Evolutionary conservation across 2,329 filamentous ascomycete species (phyloP).

Genomic region (Aspergillus terreus): DNA sequence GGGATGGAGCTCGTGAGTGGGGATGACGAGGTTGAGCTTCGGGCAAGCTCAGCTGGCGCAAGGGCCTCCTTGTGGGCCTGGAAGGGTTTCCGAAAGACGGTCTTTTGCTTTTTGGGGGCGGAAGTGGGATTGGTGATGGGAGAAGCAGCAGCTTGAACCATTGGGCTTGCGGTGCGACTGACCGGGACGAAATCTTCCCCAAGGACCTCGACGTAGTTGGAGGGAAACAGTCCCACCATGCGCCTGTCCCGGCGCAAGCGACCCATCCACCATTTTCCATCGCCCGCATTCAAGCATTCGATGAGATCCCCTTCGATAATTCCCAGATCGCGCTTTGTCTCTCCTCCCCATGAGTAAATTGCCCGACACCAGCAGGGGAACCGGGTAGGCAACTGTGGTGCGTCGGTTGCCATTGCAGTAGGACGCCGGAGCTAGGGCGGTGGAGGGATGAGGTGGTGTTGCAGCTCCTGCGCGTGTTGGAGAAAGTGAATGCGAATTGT

Average conservation of each 20-base stretch:
- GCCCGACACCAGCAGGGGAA: slow-evolving; percentile 92
- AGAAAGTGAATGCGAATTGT: neutral
- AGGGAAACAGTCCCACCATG: slow-evolving; percentile 89
- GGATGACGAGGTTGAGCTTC: slow-evolving; percentile 29
- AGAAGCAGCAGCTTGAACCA: slow-evolving; percentile 52
- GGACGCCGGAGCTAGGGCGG: neutral
- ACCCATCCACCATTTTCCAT: slow-evolving; percentile 98
- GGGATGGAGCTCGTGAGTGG: slow-evolving; percentile 35
- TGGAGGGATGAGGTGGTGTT: neutral
- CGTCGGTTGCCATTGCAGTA: slow-evolving; percentile 42
- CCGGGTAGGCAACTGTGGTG: slow-evolving; percentile 61
- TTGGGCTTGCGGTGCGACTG: slow-evolving; percentile 46
- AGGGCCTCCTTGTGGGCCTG: slow-evolving; percentile 56
- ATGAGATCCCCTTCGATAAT: slow-evolving; percentile 98
- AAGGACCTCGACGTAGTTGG: slow-evolving; percentile 92
- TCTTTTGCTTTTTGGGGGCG: slow-evolving; percentile 57
- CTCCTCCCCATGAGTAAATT: slow-evolving; percentile 90
- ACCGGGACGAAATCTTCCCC: slow-evolving; percentile 77
- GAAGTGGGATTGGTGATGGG: slow-evolving; percentile 43
- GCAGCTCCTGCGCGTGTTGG: neutral
- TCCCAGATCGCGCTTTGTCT: slow-evolving; percentile 90
- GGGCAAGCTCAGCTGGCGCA: slow-evolving; percentile 35
- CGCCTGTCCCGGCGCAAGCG: slow-evolving; percentile 83
- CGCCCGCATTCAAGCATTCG: slow-evolving; percentile 95
- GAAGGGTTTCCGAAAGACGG: slow-evolving; percentile 60